phyloP scores from a whole-genome alignment of 768 basidiomycete species.

The Suillus paluster region DNA sequence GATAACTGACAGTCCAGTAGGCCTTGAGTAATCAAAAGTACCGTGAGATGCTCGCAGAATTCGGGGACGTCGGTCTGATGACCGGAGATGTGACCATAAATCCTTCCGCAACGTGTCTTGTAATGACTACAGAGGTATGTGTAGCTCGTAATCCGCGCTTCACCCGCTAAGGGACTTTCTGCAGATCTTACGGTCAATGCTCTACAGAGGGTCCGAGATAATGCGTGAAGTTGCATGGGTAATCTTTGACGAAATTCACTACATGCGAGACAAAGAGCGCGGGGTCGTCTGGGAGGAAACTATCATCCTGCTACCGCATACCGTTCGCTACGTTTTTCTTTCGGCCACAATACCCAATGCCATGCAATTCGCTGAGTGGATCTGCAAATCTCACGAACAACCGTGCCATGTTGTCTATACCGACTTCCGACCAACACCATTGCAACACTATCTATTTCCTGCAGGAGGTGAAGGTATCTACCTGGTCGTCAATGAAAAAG shows the following conservation, averaged over 20 bases:
- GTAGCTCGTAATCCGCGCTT: background rate
- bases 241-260: slow-evolving; percentile 99
- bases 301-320: slow-evolving; percentile 95
- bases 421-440: slow-evolving; percentile 96
- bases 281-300: slow-evolving; percentile 99
- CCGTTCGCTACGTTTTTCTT: slow-evolving; percentile 96
- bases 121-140: slow-evolving; percentile 98
- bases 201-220: slow-evolving; percentile 97
- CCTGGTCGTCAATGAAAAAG: slow-evolving; percentile 98
- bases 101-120: slow-evolving; percentile 93
- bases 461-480: slow-evolving; percentile 97
- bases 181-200: slow-evolving; percentile 97
- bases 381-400: slow-evolving; percentile 95
- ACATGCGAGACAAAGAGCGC: slow-evolving; percentile 99
- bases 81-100: slow-evolving; percentile 99
- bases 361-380: slow-evolving; percentile 99
- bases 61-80: slow-evolving; percentile 98
- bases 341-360: slow-evolving; percentile 99
- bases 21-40: slow-evolving; percentile 99
- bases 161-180: background rate
- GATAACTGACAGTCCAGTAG: slow-evolving; percentile 47
- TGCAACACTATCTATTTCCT: slow-evolving; percentile 98
- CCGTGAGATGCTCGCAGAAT: slow-evolving; percentile 95
- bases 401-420: slow-evolving; percentile 99
- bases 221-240: slow-evolving; percentile 99